phyloP scores from a whole-genome alignment of 2,329 filamentous ascomycete genomes.

The Sphaerulina vaccinii region DNA sequence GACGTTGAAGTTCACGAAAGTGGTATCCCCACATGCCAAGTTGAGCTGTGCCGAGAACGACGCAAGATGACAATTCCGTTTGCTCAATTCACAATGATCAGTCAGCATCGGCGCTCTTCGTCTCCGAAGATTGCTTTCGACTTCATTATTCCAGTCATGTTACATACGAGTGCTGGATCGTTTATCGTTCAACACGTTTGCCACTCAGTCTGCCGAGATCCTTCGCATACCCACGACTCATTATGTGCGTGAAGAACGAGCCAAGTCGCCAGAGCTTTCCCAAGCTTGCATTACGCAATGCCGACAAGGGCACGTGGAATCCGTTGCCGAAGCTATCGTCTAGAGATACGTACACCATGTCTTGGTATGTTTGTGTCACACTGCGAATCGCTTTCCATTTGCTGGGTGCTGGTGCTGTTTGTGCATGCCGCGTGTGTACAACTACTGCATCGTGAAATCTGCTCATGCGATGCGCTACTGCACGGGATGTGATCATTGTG shows the following conservation, averaged over 20 bases:
- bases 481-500: constrained; percentile 5
- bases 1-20: too few relatives aligned
- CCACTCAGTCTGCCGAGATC: background rate
- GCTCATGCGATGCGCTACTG: constrained; percentile 11
- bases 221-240: background rate
- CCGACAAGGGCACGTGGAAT: constrained; percentile 1
- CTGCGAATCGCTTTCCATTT: background rate
- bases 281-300: constrained; percentile 2
- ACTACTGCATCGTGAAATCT: background rate
- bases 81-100: too few relatives aligned
- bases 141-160: too few relatives aligned
- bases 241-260: too few relatives aligned
- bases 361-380: background rate
- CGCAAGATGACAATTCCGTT: too few relatives aligned
- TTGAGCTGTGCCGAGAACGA: too few relatives aligned
- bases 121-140: too few relatives aligned
- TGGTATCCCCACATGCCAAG: too few relatives aligned
- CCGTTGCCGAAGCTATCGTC: background rate
- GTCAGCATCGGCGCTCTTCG: too few relatives aligned
- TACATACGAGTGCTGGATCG: too few relatives aligned
- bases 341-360: background rate
- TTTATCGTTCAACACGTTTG: too few relatives aligned
- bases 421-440: background rate
- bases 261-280: background rate
- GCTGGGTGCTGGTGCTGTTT: background rate